These are phyloP conservation scores for Urostyla sp. DNA, from an alignment of 73 alveolate genomes.

Conservation along the genomic window DNA sequence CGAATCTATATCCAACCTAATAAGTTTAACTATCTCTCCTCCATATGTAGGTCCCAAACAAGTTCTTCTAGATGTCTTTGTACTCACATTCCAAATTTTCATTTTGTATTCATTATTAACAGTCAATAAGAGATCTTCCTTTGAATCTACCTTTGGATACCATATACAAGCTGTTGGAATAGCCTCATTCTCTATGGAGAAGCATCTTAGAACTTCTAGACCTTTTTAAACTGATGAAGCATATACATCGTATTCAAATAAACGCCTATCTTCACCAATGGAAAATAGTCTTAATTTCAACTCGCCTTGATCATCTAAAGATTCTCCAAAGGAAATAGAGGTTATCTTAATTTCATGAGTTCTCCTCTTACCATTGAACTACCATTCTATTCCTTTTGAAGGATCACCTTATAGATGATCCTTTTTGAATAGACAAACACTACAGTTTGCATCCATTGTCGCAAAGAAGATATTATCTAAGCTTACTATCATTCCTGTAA, in stretches of 20 bases:
- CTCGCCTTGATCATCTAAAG: constrained; percentile 81
- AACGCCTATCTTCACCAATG: constrained; percentile 84
- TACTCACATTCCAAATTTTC: constrained; percentile 87
- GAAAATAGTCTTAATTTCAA: constrained; percentile 74
- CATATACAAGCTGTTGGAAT: constrained; percentile 92
- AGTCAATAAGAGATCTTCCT: constrained; percentile 93
- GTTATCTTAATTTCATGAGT: constrained; percentile 82
- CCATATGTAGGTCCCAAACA: constrained; percentile 98
- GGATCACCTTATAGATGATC: constrained; percentile 72
- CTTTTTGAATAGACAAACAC: constrained; percentile 79
- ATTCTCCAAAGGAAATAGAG: constrained; percentile 86
- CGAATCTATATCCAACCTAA: constrained; percentile 83
- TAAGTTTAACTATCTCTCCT: constrained; percentile 92
- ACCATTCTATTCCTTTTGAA: constrained; percentile 80
- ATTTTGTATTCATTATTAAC: constrained; percentile 95
- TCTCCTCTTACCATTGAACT: constrained; percentile 80
- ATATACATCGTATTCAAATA: constrained; percentile 81
- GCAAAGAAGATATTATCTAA: constrained; percentile 78
- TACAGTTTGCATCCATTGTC: constrained; percentile 79
- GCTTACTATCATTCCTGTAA: constrained; percentile 60
- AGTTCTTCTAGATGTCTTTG: constrained; percentile 88
- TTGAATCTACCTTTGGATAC: constrained; percentile 93
- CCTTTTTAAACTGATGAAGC: constrained; percentile 65
- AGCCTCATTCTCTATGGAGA: constrained; percentile 83
- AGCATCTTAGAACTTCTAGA: constrained; percentile 47